These are phyloP conservation scores for Fusarium domesticum DNA, from an alignment of 2,329 filamentous ascomycete genomes.

Conservation along the genomic window DNA sequence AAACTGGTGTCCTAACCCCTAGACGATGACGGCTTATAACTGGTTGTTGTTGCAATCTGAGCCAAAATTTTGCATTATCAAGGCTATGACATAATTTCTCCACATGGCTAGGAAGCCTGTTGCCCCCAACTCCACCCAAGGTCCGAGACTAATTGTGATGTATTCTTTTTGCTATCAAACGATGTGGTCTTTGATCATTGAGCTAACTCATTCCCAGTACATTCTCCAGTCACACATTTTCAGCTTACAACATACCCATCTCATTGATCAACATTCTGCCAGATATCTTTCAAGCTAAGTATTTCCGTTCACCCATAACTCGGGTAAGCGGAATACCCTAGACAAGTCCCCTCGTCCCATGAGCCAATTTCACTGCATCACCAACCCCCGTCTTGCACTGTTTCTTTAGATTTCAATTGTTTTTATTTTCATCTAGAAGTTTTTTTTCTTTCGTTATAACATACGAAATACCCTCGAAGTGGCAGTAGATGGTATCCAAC, in stretches of 20 bases:
- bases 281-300: too few relatives aligned
- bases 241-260: too few relatives aligned
- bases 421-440: constrained; percentile 8
- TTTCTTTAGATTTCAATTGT: constrained; percentile 1
- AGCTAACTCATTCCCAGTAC: too few relatives aligned
- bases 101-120: background rate
- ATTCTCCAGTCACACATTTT: too few relatives aligned
- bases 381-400: background rate
- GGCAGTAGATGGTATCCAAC: constrained; percentile 26
- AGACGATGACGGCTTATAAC: constrained; percentile 2
- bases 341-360: background rate
- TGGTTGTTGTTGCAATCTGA: constrained; percentile 1
- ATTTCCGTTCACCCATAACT: background rate
- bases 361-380: background rate
- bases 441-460: constrained; percentile 4
- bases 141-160: too few relatives aligned
- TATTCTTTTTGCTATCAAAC: too few relatives aligned
- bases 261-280: background rate
- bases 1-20: constrained; percentile 14
- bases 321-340: background rate
- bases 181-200: too few relatives aligned
- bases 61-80: background rate
- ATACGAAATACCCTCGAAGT: constrained; percentile 11
- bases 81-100: background rate
- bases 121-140: too few relatives aligned